Base-by-base conservation (phyloP, 2,329 filamentous ascomycete genomes). In the Aspergillus nomiae region DNA sequence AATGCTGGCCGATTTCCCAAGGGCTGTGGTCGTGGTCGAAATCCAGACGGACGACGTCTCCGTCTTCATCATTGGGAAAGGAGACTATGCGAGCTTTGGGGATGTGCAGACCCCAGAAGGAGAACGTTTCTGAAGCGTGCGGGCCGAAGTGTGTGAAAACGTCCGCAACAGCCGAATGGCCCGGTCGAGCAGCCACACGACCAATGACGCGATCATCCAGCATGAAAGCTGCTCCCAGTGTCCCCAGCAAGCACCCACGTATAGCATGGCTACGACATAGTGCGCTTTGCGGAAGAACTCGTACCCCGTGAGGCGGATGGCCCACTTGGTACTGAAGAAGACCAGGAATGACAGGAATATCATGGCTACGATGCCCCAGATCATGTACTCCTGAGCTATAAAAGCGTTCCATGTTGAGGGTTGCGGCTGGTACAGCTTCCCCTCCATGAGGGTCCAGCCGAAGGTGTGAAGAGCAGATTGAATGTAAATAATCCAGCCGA, bases 221-320 rank as follows among this genome's bases (percentile, higher is more conserved):
- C 88, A 91, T 54, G 85, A 82, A 4, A 93, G 80, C 57, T 87
- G 80, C 57, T 82, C 75, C 91, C 90, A 94, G 72, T 94, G 91
- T 1, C 85, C 90, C 85, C 89, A 92, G 75, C 89, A 90, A 3
- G 89, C 90, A 5, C 89, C 91, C 14, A 93, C 85, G 74, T 92
- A 94, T 5, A 92, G 75, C 79, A 90, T 87, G 12, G 90, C 91
- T 2, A 92, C 80, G 14, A 92, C 80, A 69, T 92, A 92, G 73
- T 93, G 90, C 0, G 85, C 79, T 73, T 92, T 92, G 64, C 90
- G 85, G 81, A 93, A 93, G 76, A 90, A 88, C 70, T 93, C 91
- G 74, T 94, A 92, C 3, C 91, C 91, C 0, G 89, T 92, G 55
- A 84, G 76, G 10, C 84, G 82, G 62, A 92, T 90, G 0, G 83